Evolutionary conservation across 2,329 filamentous ascomycete genomes (phyloP).

Genomic region (Alternaria hordeiaustralica): DNA sequence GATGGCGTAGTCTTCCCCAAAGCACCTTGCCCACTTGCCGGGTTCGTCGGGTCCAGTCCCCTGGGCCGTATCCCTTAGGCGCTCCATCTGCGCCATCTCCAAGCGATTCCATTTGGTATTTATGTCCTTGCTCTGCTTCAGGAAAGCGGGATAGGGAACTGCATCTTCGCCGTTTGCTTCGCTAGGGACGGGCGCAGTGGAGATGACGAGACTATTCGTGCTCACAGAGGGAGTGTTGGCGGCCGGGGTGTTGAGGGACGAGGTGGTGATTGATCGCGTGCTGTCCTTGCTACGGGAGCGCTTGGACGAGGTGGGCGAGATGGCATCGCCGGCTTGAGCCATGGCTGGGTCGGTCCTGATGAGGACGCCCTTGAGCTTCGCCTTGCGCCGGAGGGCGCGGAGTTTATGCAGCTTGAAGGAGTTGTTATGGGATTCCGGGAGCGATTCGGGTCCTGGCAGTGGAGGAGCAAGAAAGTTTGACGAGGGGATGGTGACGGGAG

Average conservation of each 20-base stretch:
- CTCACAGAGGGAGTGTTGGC: conserved; percentile 38
- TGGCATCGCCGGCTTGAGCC: conserved; percentile 36
- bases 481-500: conserved; percentile 29
- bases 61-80: conserved; percentile 55
- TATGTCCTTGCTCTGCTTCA: conserved; percentile 61
- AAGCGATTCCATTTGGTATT: conserved; percentile 66
- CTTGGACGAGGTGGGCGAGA: conserved; percentile 48
- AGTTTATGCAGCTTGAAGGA: conserved; percentile 50
- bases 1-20: conserved; percentile 60
- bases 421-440: conserved; percentile 16
- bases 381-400: conserved; percentile 49
- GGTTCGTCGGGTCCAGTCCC: conserved; percentile 52
- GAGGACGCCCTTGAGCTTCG: conserved; percentile 42
- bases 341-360: conserved; percentile 33
- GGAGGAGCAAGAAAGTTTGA: conserved; percentile 26
- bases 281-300: conserved; percentile 50
- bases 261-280: conserved; percentile 37
- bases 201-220: conserved; percentile 42
- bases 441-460: conserved; percentile 16
- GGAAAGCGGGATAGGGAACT: conserved; percentile 59
- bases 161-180: conserved; percentile 24
- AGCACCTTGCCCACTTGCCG: conserved; percentile 64
- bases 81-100: conserved; percentile 65
- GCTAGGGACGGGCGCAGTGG: conserved; percentile 20
- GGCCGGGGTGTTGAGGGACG: conserved; percentile 34